These are phyloP conservation scores for Henckelia pumila DNA, from an alignment of 257 asterid genomes.

Conservation along the genomic window DNA sequence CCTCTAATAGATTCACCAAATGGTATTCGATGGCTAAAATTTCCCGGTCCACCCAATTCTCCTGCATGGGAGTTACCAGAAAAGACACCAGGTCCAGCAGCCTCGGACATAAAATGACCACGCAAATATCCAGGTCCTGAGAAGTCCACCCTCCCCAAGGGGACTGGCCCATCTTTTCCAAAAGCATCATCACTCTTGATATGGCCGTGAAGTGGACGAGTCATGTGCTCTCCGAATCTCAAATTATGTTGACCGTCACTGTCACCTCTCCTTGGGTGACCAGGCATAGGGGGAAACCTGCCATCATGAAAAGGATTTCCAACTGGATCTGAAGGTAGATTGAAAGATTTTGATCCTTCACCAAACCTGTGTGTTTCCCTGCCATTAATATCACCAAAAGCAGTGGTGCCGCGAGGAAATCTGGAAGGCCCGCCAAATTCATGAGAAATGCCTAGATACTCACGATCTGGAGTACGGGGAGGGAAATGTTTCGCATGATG, in stretches of 20 bases:
- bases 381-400: conserved; percentile 51
- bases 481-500: conserved; percentile 43
- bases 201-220: conserved; percentile 42
- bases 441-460: conserved; percentile 44
- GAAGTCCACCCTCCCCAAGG: conserved; percentile 42
- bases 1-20: conserved; percentile 47
- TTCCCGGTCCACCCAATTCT: conserved; percentile 45
- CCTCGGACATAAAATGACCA: conserved; percentile 44
- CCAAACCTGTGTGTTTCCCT: conserved; percentile 52
- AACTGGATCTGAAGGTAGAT: conserved; percentile 42
- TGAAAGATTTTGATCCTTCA: conserved; percentile 58
- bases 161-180: conserved; percentile 53
- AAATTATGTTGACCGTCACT: conserved; percentile 43
- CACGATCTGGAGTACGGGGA: conserved; percentile 49
- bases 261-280: conserved; percentile 51
- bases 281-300: conserved; percentile 51
- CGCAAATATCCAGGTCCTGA: conserved; percentile 48
- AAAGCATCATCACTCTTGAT: conserved; percentile 40
- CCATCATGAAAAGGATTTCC: conserved; percentile 56
- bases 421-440: conserved; percentile 46
- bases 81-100: conserved; percentile 52
- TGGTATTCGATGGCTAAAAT: conserved; percentile 38
- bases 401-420: conserved; percentile 34
- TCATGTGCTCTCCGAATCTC: conserved; percentile 54
- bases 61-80: conserved; percentile 44